These are phyloP conservation scores for Smallanthus sonchifolius DNA, from an alignment of 129 eudicot species.

Conservation along the genomic window DNA sequence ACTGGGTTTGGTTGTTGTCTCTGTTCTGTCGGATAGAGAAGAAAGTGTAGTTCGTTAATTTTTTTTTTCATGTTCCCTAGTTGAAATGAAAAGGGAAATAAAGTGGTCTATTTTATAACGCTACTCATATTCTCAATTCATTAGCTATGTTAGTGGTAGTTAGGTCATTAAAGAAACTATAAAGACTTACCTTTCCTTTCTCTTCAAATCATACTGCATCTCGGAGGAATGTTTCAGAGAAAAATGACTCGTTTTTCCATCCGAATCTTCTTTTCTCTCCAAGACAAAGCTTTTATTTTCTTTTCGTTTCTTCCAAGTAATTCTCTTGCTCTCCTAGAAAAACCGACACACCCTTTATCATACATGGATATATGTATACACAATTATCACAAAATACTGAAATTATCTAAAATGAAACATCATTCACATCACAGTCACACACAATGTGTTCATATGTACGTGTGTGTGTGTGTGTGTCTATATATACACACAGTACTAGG, in stretches of 20 bases:
- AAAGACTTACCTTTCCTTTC: neutral
- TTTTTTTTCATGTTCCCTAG: neutral
- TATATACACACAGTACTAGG: too few species aligned
- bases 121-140: neutral
- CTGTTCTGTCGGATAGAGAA: neutral
- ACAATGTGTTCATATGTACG: neutral
- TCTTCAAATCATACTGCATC: neutral
- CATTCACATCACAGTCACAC: too few species aligned
- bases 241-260: neutral
- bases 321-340: neutral
- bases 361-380: neutral
- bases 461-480: too few species aligned
- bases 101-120: neutral
- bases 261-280: neutral
- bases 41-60: neutral
- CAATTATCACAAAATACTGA: neutral
- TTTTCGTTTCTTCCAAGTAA: neutral
- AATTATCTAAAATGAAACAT: neutral
- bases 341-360: neutral
- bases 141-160: neutral
- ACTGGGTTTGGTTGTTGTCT: too few species aligned
- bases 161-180: neutral
- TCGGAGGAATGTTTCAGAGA: neutral
- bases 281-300: neutral
- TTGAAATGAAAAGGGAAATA: neutral